Evolutionary conservation across 306 rosid species (phyloP).

Genomic region (Pyrus communis): DNA sequence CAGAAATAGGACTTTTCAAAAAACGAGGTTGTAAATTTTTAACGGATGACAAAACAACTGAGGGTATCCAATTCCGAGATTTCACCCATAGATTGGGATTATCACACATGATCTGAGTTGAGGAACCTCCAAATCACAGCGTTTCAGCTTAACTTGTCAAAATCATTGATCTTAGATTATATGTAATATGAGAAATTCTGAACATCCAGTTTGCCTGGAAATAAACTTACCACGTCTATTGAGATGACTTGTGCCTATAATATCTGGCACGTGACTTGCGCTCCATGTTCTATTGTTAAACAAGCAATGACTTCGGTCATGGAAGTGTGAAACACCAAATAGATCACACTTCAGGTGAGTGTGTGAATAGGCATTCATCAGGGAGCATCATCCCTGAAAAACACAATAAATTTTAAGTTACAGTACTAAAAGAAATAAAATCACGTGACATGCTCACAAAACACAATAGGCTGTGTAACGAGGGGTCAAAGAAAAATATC

Average conservation of each 20-base stretch:
- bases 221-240: conserved; percentile 22
- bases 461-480: not conserved
- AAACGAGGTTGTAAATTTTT: not conserved
- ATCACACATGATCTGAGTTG: not conserved
- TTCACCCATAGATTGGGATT: not conserved
- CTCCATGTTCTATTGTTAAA: conserved; percentile 10
- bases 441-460: not conserved
- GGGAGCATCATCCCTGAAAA: conserved; percentile 27
- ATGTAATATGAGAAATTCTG: not conserved
- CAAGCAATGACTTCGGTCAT: conserved; percentile 10
- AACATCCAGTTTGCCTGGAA: not conserved
- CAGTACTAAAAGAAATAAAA: not conserved
- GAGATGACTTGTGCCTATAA: conserved; percentile 6
- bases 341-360: conserved; percentile 23
- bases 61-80: not conserved
- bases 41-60: not conserved
- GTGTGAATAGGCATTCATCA: conserved; percentile 24
- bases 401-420: not conserved
- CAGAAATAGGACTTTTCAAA: not conserved
- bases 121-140: not conserved
- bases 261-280: conserved; percentile 19
- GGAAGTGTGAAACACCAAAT: conserved; percentile 21
- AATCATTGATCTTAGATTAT: not conserved
- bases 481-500: not conserved
- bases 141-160: not conserved